Evolutionary conservation across 2,329 filamentous ascomycete genomes (phyloP), one percentile per base, ranked within the genome.

Genomic region (Coniella lustricola): DNA sequence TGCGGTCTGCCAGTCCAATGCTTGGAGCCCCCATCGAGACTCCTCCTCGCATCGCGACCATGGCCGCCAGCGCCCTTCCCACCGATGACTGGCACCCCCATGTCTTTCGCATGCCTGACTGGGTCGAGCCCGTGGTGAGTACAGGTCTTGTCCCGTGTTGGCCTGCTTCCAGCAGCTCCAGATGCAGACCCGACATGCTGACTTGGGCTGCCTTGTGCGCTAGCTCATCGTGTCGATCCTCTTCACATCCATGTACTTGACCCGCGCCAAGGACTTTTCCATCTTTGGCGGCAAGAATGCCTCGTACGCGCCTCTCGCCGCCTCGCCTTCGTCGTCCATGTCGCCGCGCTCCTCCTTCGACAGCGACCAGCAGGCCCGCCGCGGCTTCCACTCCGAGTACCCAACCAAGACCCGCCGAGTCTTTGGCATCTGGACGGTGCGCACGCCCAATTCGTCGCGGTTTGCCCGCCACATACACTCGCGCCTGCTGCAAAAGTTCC

Each of bases 401-500:
- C 60, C 60, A 16, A 56, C 54, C 16, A 63, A 63, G 50, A 60
- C 55, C 10, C 55, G 61, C 20, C 59, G 59, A 7, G 50, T 64
- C 7, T 53, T 64, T 16, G 62, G 61, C 14, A 43, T 57, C 34
- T 65, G 62, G 60, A 61, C 57, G 12, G 54, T 65, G 10, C 56
- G 64, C 9, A 79, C 71, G 3, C 77, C 77, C 13, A 80, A 79
- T 55, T 76, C 77, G 4, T 76, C 75, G 18, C 73, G 76, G 12
- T 83, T 82, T 62, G 68, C 72, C 43, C 66, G 74, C 47, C 67
- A 82, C 58, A 58, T 77, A 37, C 79, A 82, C 62, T 81, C 76
- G 50, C 71, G 78, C 21, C 67, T 83, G 45, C 64, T 84, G 42
- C 73, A 79, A 57, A 81, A 80, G 56, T 82, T 81, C 55, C 82